phyloP scores from a whole-genome alignment of 139 green algal species.

The Asterochloris sp. region DNA sequence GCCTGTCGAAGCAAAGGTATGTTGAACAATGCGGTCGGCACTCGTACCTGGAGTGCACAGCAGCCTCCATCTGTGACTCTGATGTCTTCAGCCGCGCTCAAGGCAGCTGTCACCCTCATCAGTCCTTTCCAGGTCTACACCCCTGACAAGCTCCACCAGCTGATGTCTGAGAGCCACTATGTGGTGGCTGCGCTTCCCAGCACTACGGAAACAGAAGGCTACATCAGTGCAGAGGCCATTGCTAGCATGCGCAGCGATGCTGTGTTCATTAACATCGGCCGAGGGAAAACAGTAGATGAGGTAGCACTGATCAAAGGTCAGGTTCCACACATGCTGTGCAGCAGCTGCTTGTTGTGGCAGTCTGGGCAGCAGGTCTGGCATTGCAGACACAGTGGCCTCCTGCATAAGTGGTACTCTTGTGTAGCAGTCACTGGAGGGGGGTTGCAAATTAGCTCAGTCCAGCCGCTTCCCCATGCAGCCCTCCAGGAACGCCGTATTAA shows the following conservation, averaged over 20 bases:
- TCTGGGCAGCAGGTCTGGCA: constrained; percentile 56
- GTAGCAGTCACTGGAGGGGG: neutral
- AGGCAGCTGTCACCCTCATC: neutral
- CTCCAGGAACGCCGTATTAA: constrained; percentile 54
- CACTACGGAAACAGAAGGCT: constrained; percentile 57
- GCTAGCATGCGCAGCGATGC: constrained; percentile 59
- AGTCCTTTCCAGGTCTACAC: constrained; percentile 45
- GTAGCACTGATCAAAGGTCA: constrained; percentile 54
- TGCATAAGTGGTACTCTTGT: neutral
- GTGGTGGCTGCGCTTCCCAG: constrained; percentile 67
- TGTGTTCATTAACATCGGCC: constrained; percentile 82
- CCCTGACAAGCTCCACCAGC: constrained; percentile 44
- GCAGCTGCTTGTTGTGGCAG: constrained; percentile 44
- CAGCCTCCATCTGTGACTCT: neutral
- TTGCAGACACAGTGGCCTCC: neutral
- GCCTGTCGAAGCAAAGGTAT: neutral
- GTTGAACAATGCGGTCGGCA: neutral
- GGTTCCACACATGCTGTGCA: neutral
- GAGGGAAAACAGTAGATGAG: constrained; percentile 77
- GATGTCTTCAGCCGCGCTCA: neutral
- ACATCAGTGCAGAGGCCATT: constrained; percentile 52
- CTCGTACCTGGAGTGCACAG: neutral
- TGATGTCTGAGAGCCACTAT: constrained; percentile 70
- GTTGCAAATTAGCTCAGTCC: neutral
- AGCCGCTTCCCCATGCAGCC: constrained; percentile 30